Percentiles rank a stretch among this genome's conserved stretches.
Evolutionary conservation across 768 basidiomycete species (phyloP).

Genomic region (Brasilioporus rufonigricans): DNA sequence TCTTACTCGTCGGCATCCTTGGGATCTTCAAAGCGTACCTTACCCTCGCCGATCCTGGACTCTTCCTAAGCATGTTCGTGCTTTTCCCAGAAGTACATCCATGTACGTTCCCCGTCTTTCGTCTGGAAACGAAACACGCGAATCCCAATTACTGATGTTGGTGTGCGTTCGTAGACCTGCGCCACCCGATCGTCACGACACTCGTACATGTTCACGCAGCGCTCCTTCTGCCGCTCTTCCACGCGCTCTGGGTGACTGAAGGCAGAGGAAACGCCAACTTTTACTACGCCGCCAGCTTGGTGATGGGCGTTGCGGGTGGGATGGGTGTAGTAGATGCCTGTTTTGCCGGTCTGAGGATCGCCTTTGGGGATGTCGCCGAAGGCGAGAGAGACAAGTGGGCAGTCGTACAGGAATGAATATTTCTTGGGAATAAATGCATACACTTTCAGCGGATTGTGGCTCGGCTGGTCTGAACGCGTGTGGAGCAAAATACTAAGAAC

Average conservation of each 20-base stretch:
- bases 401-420: conserved; percentile 25
- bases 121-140: not conserved
- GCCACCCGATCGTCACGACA: conserved; percentile 79
- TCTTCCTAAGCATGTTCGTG: conserved; percentile 78
- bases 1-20: conserved; percentile 72
- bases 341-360: conserved; percentile 78
- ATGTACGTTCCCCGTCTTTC: conserved; percentile 50
- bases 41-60: conserved; percentile 81
- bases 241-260: conserved; percentile 86
- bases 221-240: conserved; percentile 85
- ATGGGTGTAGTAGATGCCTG: conserved; percentile 79
- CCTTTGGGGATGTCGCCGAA: conserved; percentile 54
- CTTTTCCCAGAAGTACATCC: conserved; percentile 84
- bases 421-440: too few species aligned
- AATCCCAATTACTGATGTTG: not conserved
- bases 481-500: too few species aligned
- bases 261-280: conserved; percentile 98
- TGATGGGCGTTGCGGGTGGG: conserved; percentile 87
- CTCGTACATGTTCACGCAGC: conserved; percentile 82
- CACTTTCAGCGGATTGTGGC: too few species aligned
- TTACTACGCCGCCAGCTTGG: conserved; percentile 93
- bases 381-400: conserved; percentile 34
- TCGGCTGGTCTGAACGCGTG: too few species aligned
- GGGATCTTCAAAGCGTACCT: conserved; percentile 91
- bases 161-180: conserved; percentile 54